Evolutionary conservation across 305 asterid genomes (phyloP), one percentile per base, ranked within the genome.

Genomic region (Coffea humblotiana): DNA sequence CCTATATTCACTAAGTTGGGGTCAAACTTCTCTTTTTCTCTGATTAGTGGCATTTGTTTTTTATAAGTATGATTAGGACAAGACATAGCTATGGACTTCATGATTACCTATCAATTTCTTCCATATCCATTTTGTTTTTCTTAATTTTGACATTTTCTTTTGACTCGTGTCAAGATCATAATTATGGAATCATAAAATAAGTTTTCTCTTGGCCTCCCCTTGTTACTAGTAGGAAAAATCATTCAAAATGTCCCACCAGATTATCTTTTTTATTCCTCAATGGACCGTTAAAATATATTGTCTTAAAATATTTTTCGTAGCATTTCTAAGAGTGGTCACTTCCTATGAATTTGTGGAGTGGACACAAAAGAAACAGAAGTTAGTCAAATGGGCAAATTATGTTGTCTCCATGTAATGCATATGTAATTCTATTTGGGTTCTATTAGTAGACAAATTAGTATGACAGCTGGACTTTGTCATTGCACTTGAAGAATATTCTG

Each of bases 1-100:
- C 40, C 32, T 67, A 80, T 37, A 47, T 54, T 67, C 78, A 54
- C 64, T 71, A 35, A 80, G 73, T 18, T 74, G 52, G 56, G 72
- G 83, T 80, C 83, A 80, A 74, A 74, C 74, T 51, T 47, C 76
- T 78, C 69, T 78, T 51, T 78, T 35, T 49, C 79, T 35, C 56
- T 51, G 27, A 63, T 16, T 49, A 65, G 79, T 80, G 58, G 76
- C 60, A 37, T 43, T 74, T 48, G 75, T 66, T 66, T 65, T 67
- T 40, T 54, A 45, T 52, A 37, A n/a, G 58, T 18, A 43, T 80
- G 79, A 75, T 43, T 67, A 69, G 71, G 79, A 74, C 79, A 25
- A 43, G 69, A 52, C 63, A 9, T 66, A 49, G 73, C 65, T 52
- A 40, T 74, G 79, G 79, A 80, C 40, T 52, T 80, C 83, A 40